A percentile compares a stretch with the other conserved stretches of the same genome.
Conservation (phyloP, 768 basidiomycete species). For the Tubosaeta brunneosetosa region DNA sequence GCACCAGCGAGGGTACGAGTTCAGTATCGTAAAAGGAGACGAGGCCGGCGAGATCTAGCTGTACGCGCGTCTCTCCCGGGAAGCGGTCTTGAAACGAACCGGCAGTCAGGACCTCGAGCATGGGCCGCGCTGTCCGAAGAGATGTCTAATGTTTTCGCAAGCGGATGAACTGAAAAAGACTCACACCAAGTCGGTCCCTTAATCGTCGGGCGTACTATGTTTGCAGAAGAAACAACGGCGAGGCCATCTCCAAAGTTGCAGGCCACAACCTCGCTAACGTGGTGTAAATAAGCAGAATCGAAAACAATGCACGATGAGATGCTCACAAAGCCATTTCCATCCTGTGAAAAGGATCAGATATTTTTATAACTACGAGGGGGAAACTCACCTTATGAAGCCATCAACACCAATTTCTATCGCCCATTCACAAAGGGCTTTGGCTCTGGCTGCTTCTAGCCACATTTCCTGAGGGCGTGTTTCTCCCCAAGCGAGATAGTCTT, state of each 20-base stretch:
- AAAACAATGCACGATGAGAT: neutral
- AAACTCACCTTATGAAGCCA: neutral
- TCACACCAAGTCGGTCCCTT: neutral
- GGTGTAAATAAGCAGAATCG: neutral
- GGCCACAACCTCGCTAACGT: neutral
- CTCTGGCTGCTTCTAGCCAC: neutral
- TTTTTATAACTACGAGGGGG: too few relatives aligned
- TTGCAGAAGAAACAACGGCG: neutral
- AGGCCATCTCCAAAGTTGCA: neutral
- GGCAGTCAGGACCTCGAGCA: neutral
- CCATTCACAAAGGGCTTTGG: neutral
- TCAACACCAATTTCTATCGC: neutral
- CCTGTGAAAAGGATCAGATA: neutral
- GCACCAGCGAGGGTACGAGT: neutral
- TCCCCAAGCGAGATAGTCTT: neutral
- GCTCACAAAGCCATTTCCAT: neutral
- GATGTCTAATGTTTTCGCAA: neutral
- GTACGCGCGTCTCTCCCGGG: neutral
- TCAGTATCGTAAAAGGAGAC: neutral
- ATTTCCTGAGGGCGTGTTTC: neutral
- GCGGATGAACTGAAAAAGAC: neutral
- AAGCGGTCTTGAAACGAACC: neutral
- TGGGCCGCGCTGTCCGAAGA: neutral
- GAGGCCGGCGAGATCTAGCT: neutral
- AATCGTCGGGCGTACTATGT: neutral